These are phyloP conservation scores for Fusarium vanettenii DNA, from an alignment of 2,329 filamentous ascomycete species.

Conservation along the genomic window DNA sequence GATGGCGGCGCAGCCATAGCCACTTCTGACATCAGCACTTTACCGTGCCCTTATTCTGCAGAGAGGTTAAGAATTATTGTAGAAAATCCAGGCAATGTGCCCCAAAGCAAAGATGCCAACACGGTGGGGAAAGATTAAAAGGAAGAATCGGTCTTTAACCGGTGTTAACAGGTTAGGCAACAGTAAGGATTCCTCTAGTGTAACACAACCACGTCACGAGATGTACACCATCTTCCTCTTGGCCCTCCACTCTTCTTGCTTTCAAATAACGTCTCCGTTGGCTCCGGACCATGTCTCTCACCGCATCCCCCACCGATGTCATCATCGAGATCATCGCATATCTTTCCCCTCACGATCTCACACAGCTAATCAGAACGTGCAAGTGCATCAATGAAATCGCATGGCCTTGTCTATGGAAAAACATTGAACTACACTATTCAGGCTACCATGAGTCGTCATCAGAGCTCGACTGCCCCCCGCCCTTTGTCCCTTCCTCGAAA, in stretches of 20 bases:
- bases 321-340: neutral
- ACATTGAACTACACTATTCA: conserved; percentile 24
- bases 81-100: neutral
- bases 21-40: neutral
- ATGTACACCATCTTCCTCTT: neutral
- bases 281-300: neutral
- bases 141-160: neutral
- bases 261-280: neutral
- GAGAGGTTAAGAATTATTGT: neutral
- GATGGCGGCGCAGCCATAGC: neutral
- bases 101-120: neutral
- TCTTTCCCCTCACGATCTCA: neutral
- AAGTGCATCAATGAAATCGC: conserved; percentile 1
- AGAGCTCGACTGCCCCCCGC: conserved; percentile 11
- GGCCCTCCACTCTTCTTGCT: neutral
- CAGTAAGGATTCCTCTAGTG: neutral
- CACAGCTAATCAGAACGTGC: conserved; percentile 5
- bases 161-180: neutral
- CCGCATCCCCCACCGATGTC: neutral
- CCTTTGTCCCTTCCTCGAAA: neutral
- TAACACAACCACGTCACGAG: neutral
- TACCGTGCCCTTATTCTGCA: neutral
- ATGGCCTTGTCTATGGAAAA: conserved; percentile 3
- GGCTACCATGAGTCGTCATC: conserved; percentile 25
- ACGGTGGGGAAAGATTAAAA: neutral